Base-by-base conservation (phyloP, 164 flowering plant genomes). In the Magnolia sinica region DNA sequence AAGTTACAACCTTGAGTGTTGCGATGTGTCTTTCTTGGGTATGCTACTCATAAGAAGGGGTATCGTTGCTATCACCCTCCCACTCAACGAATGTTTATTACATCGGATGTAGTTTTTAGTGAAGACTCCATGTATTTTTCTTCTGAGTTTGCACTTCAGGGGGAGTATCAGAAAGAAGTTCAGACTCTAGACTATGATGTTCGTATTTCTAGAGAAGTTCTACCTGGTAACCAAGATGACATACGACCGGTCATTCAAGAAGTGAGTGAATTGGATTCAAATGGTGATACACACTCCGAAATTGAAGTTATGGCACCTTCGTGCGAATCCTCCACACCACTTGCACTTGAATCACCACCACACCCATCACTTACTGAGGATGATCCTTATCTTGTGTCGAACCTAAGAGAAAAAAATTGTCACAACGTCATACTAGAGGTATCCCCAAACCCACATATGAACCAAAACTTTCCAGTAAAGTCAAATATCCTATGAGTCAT, bases 161-260 rank as follows among this genome's bases (percentile, higher is more conserved):
- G 74, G 74, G 81, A 78, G 77, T 50, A 74, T 64, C 69, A 11
- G 27, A 50, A 70, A 50, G 70, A 78, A 68, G 29, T 74, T 74
- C 64, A 61, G 74, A 3, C 4, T n/a, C 11, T 0, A 4, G 3
- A 16, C 18, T n/a, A n/a, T n/a, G n/a, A n/a, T n/a, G n/a, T n/a
- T n/a, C n/a, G n/a, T n/a, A n/a, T n/a, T n/a, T n/a, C n/a, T n/a
- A n/a, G n/a, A n/a, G n/a, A n/a, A n/a, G n/a, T n/a, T n/a, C n/a
- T n/a, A n/a, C n/a, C n/a, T n/a, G n/a, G n/a, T n/a, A n/a, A n/a
- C n/a, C n/a, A n/a, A n/a, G n/a, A n/a, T n/a, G n/a, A n/a, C n/a
- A n/a, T n/a, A n/a, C n/a, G n/a, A n/a, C n/a, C n/a, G n/a, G n/a
- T n/a, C n/a, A n/a, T n/a, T n/a, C n/a, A n/a, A n/a, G n/a, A n/a